These are phyloP conservation scores for Antitrichia curtipendula DNA, from an alignment of 225 moss, liverwort and hornwort genomes.

Conservation along the genomic window DNA sequence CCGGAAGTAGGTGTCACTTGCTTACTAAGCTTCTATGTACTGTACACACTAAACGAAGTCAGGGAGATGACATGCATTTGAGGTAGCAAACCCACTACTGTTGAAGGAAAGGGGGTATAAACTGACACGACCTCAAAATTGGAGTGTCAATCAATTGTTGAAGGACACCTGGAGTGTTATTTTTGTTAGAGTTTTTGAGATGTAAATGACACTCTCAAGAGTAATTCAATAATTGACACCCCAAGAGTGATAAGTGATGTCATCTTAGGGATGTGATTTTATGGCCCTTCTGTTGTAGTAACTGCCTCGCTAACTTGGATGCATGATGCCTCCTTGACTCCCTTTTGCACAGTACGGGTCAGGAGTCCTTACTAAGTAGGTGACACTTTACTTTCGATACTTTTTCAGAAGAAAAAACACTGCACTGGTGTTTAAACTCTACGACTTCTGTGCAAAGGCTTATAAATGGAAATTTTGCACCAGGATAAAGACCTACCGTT, in stretches of 20 bases:
- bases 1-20: not conserved
- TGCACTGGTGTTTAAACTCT: not conserved
- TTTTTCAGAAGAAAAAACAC: not conserved
- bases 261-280: not conserved
- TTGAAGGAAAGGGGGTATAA: not conserved
- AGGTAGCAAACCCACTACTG: too few relatives aligned
- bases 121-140: not conserved
- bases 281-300: not conserved
- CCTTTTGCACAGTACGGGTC: not conserved
- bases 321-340: not conserved
- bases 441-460: not conserved
- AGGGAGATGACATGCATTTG: not conserved
- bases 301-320: not conserved
- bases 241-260: not conserved
- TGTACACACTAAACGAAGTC: not conserved
- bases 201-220: not conserved
- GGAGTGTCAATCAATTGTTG: not conserved
- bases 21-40: not conserved
- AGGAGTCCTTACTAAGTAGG: not conserved
- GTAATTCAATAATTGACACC: not conserved
- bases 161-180: not conserved
- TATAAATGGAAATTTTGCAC: not conserved
- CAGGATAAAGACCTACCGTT: slow-evolving; percentile 70
- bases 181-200: not conserved
- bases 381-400: not conserved